phyloP scores from a whole-genome alignment of 2,329 filamentous ascomycete species.

The Fusarium irregulare region DNA sequence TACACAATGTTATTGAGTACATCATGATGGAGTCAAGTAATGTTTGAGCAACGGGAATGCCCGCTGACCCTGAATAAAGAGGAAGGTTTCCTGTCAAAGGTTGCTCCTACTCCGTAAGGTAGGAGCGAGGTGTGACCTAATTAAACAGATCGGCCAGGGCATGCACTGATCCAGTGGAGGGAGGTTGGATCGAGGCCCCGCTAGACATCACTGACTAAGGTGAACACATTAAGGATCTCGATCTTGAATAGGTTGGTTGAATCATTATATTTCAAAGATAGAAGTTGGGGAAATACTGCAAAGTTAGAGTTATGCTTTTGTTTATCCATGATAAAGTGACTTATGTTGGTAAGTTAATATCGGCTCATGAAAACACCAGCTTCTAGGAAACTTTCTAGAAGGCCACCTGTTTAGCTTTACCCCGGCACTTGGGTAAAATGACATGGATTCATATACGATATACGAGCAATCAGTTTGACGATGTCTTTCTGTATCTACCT shows the following conservation, averaged over 20 bases:
- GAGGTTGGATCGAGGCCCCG: constrained; percentile 10
- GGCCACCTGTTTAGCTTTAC: neutral
- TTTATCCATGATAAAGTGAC: neutral
- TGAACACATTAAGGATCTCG: neutral
- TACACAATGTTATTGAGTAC: constrained; percentile 48
- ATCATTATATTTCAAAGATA: neutral
- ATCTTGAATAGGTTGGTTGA: neutral
- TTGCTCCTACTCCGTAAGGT: neutral
- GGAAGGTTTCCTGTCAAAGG: neutral
- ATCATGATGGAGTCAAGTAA: constrained; percentile 31
- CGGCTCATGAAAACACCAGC: neutral
- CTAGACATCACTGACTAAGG: constrained; percentile 2
- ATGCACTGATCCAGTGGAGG: neutral
- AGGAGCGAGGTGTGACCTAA: constrained; percentile 1
- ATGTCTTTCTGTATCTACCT: too few species aligned
- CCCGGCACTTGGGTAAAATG: neutral
- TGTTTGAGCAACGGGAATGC: constrained; percentile 6
- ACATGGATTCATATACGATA: neutral
- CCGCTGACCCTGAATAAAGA: constrained; percentile 1
- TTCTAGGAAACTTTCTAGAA: neutral
- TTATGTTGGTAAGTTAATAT: neutral
- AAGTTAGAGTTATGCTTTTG: neutral
- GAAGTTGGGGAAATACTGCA: neutral
- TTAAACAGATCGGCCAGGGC: constrained; percentile 13
- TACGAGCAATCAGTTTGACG: neutral